A percentile compares a stretch with the other conserved stretches of the same genome.
Evolutionary conservation across 768 basidiomycete genomes (phyloP).

Genomic region (Boletus sp.): DNA sequence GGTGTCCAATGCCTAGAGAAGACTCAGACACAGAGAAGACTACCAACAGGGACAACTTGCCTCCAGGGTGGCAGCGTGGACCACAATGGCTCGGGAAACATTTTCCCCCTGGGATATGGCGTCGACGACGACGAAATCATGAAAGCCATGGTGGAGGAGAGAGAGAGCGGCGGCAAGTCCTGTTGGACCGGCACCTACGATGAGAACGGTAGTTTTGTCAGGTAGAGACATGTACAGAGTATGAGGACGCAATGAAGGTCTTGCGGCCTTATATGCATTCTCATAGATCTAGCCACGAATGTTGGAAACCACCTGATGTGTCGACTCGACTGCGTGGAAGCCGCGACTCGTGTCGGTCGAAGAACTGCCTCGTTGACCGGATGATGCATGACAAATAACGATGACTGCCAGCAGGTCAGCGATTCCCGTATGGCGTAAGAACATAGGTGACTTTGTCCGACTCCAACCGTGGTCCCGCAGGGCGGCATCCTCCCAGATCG

Average conservation of each 20-base stretch:
- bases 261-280: neutral
- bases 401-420: neutral
- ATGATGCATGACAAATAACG: neutral
- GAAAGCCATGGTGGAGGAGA: conserved; percentile 39
- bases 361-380: neutral
- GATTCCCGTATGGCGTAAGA: neutral
- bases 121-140: conserved; percentile 45
- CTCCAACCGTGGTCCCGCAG: neutral
- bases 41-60: conserved; percentile 23
- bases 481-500: neutral
- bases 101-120: conserved; percentile 30
- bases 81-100: conserved; percentile 42
- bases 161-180: conserved; percentile 47
- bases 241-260: neutral
- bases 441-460: neutral
- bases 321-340: neutral
- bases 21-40: conserved; percentile 27
- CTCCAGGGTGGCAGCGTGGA: conserved; percentile 55
- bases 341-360: neutral
- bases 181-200: conserved; percentile 50
- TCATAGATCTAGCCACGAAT: neutral
- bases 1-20: conserved; percentile 42
- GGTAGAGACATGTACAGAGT: conserved; percentile 27
- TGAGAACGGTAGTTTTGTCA: conserved; percentile 38
- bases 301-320: neutral